Evolutionary conservation across 2,329 filamentous ascomycete genomes (phyloP).

Genomic region (Camillea tinctor): DNA sequence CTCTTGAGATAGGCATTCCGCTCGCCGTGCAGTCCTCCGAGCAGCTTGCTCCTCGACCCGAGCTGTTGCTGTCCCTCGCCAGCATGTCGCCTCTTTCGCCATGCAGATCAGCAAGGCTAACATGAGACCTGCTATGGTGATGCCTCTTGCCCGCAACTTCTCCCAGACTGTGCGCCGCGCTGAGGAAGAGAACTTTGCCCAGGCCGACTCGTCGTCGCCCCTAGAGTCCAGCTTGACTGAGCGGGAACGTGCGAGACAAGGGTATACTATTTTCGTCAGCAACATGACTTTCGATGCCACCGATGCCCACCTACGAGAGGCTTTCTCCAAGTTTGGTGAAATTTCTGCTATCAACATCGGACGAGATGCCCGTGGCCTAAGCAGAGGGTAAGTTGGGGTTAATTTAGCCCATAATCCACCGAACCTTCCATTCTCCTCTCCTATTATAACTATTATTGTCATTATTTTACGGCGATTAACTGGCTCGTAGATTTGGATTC

Average conservation of each 20-base stretch:
- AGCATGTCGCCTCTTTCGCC: constrained; percentile 29
- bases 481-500: constrained; percentile 29
- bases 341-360: constrained; percentile 22
- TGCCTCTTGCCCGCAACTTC: constrained; percentile 28
- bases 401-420: no score
- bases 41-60: constrained; percentile 30
- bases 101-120: constrained; percentile 28
- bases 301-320: constrained; percentile 56
- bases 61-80: constrained; percentile 26
- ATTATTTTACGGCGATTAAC: constrained; percentile 16
- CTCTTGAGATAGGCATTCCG: constrained; percentile 27
- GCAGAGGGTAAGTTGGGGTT: constrained; percentile 30
- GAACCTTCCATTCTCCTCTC: no score
- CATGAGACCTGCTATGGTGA: constrained; percentile 16
- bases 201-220: constrained; percentile 3
- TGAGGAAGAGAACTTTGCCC: constrained; percentile 15
- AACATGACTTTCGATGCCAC: constrained; percentile 71
- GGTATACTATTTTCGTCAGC: constrained; percentile 58
- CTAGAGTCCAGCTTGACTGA: constrained; percentile 1
- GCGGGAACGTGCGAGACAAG: neutral
- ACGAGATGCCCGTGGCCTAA: constrained; percentile 29
- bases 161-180: constrained; percentile 29
- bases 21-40: constrained; percentile 33
- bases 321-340: constrained; percentile 49
- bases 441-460: neutral